Evolutionary conservation across 345 rosid species (phyloP), one percentile per base, ranked within the genome.

Genomic region (Odontarrhena argentea): DNA sequence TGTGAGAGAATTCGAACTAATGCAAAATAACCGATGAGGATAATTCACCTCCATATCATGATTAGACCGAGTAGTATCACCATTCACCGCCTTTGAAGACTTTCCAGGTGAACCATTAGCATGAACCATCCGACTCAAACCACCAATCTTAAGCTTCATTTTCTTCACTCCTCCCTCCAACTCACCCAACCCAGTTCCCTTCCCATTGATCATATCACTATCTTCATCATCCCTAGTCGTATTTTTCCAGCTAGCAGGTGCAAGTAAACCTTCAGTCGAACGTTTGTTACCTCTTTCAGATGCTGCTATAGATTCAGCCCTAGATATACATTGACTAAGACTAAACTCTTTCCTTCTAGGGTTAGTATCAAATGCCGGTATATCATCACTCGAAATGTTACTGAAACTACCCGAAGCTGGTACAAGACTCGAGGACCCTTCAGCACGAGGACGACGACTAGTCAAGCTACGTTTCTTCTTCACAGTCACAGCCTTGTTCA

Each of bases 241-340:
- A 48, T 67, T 72, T 75, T 81, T 88, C 88, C 86, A 77, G 69
- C 80, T 84, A 6, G 80, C 85, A 66, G 98, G 94, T 61, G 96
- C 84, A 68, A 88, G 92, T n/a, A 68, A 77, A 74, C 92, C 98
- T 79, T 93, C 89, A 55, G 86, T 84, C 2, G 84, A 83, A 24
- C 78, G 85, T 46, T 59, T 60, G 60, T 69, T 67, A 32, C 76
- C 80, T 42, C 69, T 82, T 34, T 78, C 83, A 22, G 69, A 34
- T 32, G 66, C 77, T 1, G 65, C 46, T 40, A 77, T 65, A 55
- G 84, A 75, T 76, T 83, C 75, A 65, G 73, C 71, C 60, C 80
- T 81, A 4, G 83, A 76, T 56, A 82, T 73, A 37, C 83, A 80
- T 34, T 84, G 93, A 74, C 84, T 88, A 70, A 93, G 82, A 75